These are phyloP conservation scores for Cyclotella baltica DNA, from an alignment of 108 stramenopile species.

Conservation along the genomic window DNA sequence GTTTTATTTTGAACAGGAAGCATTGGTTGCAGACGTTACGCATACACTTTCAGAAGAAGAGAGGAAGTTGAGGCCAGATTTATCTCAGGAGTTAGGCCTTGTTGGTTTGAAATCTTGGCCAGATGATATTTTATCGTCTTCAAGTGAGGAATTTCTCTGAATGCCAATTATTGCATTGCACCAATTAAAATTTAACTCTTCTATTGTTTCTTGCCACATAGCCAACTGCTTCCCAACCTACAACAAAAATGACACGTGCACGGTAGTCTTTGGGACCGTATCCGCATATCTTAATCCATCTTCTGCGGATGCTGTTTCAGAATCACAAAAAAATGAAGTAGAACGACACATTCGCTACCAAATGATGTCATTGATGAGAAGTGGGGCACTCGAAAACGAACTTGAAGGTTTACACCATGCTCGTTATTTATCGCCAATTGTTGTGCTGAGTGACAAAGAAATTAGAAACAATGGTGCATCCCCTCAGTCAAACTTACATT, in stretches of 20 bases:
- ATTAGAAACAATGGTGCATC: background rate
- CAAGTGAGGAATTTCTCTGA: constrained; percentile 2
- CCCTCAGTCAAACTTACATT: background rate
- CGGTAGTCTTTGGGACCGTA: constrained; percentile 17
- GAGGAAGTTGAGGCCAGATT: background rate
- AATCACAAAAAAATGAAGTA: constrained; percentile 17
- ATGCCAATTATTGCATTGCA: too few species aligned
- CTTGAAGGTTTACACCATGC: constrained; percentile 8
- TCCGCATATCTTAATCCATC: constrained; percentile 16
- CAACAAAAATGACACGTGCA: constrained; percentile 19
- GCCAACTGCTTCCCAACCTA: constrained; percentile 21
- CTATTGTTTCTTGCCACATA: background rate
- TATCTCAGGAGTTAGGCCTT: constrained; percentile 4
- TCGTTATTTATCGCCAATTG: constrained; percentile 18
- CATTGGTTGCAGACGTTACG: background rate
- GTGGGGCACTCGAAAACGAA: constrained; percentile 17
- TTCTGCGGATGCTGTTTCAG: background rate
- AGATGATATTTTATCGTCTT: constrained; percentile 6
- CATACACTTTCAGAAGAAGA: too few species aligned
- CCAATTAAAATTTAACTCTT: background rate
- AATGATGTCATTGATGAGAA: constrained; percentile 30
- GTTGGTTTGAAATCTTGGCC: constrained; percentile 34
- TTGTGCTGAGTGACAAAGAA: constrained; percentile 14
- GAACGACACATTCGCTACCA: constrained; percentile 16
- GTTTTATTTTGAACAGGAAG: background rate